Evolutionary conservation across 257 asterid genomes (phyloP).

Genomic region (Primulina eburnea): DNA sequence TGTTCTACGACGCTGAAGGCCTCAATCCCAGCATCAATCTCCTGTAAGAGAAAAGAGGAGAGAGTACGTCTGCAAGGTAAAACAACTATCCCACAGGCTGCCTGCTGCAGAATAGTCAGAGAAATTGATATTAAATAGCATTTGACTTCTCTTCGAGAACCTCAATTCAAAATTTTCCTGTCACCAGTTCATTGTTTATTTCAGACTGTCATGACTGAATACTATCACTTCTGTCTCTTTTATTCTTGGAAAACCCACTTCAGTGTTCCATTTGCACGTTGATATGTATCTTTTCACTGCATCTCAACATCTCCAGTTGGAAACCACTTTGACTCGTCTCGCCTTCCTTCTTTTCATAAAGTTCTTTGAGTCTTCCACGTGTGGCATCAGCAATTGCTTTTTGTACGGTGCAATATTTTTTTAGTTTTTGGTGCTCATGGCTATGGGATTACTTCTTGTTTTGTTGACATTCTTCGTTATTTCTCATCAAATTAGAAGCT

Average conservation of each 20-base stretch:
- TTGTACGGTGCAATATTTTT: neutral
- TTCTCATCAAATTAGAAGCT: slow-evolving; percentile 9
- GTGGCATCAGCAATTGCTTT: slow-evolving; percentile 3
- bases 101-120: slow-evolving; percentile 41
- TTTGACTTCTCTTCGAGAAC: slow-evolving; percentile 26
- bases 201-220: slow-evolving; percentile 24
- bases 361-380: slow-evolving; percentile 22
- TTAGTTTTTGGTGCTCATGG: slow-evolving; percentile 4
- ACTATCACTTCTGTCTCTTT: slow-evolving; percentile 22
- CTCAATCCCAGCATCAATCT: slow-evolving; percentile 41
- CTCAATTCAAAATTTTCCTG: slow-evolving; percentile 12
- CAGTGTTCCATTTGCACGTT: slow-evolving; percentile 23
- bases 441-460: slow-evolving; percentile 5
- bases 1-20: slow-evolving; percentile 96
- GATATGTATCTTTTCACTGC: slow-evolving; percentile 15
- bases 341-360: slow-evolving; percentile 19
- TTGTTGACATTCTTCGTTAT: slow-evolving; percentile 10
- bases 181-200: slow-evolving; percentile 22
- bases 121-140: slow-evolving; percentile 22
- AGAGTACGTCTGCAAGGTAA: slow-evolving; percentile 98
- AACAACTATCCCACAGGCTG: slow-evolving; percentile 42
- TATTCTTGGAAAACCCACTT: slow-evolving; percentile 16
- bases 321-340: slow-evolving; percentile 22
- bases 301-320: slow-evolving; percentile 19
- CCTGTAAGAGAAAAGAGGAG: slow-evolving; percentile 91